Percentiles rank a stretch among this genome's conserved stretches.
phyloP scores from a whole-genome alignment of 441 rosid species.

The Eutrema salsugineum region DNA sequence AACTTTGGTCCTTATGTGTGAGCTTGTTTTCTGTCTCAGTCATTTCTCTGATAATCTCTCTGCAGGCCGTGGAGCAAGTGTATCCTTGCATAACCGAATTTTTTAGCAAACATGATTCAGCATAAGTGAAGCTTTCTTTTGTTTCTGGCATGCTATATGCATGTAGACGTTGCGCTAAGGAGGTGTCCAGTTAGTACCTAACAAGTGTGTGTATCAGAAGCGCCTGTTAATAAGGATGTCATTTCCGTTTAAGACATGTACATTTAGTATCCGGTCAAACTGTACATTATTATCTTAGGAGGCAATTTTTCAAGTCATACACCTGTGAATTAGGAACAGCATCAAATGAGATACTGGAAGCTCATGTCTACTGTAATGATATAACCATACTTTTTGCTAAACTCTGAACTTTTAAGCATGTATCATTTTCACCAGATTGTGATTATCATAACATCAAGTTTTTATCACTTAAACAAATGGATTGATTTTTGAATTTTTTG shows the following conservation, averaged over 20 bases:
- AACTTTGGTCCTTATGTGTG: neutral
- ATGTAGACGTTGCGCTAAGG: neutral
- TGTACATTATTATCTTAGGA: slow-evolving; percentile 16
- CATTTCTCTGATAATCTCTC: neutral
- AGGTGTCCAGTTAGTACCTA: neutral
- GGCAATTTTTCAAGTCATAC: neutral
- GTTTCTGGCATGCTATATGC: neutral
- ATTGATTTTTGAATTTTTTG: no score
- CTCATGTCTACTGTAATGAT: neutral
- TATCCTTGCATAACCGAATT: slow-evolving; percentile 80
- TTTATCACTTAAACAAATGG: no score
- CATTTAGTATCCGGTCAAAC: neutral
- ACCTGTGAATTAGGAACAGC: slow-evolving; percentile 6
- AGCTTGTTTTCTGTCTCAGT: neutral
- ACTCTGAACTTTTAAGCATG: no score
- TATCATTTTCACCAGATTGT: no score
- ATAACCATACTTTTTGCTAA: no score
- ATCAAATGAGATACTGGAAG: slow-evolving; percentile 3
- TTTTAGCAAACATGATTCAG: slow-evolving; percentile 51
- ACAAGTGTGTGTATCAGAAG: slow-evolving; percentile 5
- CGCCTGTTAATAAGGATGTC: slow-evolving; percentile 7
- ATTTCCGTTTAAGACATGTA: slow-evolving; percentile 1
- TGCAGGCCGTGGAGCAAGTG: slow-evolving; percentile 88
- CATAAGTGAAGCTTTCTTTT: slow-evolving; percentile 17
- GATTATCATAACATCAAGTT: no score